A percentile compares a stretch with the other conserved stretches of the same genome.
Evolutionary conservation across 2,329 filamentous ascomycete species (phyloP).

Genomic region (Rhynchosporium agropyri): DNA sequence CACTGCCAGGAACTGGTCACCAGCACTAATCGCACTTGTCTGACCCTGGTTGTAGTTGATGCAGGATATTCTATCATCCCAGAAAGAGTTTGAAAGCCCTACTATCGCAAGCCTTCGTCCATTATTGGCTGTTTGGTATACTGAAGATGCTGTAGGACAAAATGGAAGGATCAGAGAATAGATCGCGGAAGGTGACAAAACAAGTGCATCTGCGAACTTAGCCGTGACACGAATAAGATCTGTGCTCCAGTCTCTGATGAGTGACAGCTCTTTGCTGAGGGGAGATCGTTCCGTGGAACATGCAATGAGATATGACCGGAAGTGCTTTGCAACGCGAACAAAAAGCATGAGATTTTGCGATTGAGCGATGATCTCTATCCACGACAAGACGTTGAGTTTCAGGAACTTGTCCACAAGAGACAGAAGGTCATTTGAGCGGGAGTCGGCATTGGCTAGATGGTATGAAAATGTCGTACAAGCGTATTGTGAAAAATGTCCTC

Average conservation of each 20-base stretch:
- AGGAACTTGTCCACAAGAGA: conserved; percentile 37
- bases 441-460: conserved; percentile 31
- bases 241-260: conserved; percentile 40
- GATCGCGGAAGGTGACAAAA: conserved; percentile 41
- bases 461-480: conserved; percentile 40
- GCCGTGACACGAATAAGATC: conserved; percentile 42
- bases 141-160: conserved; percentile 38
- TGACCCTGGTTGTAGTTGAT: conserved; percentile 26
- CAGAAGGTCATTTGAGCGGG: conserved; percentile 32
- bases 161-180: conserved; percentile 44
- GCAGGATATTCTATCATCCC: conserved; percentile 39
- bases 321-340: conserved; percentile 33
- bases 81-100: conserved; percentile 33
- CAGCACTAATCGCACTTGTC: conserved; percentile 27
- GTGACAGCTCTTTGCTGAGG: conserved; percentile 31
- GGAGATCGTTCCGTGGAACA: conserved; percentile 20
- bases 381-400: conserved; percentile 37
- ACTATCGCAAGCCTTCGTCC: conserved; percentile 29
- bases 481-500: conserved; percentile 33
- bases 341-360: conserved; percentile 34
- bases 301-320: conserved; percentile 37
- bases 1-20: conserved; percentile 35
- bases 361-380: conserved; percentile 40
- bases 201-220: conserved; percentile 42
- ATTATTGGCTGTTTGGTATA: conserved; percentile 27